Evolutionary conservation across 2,329 filamentous ascomycete species (phyloP).

Genomic region (Talaromyces sp.): DNA sequence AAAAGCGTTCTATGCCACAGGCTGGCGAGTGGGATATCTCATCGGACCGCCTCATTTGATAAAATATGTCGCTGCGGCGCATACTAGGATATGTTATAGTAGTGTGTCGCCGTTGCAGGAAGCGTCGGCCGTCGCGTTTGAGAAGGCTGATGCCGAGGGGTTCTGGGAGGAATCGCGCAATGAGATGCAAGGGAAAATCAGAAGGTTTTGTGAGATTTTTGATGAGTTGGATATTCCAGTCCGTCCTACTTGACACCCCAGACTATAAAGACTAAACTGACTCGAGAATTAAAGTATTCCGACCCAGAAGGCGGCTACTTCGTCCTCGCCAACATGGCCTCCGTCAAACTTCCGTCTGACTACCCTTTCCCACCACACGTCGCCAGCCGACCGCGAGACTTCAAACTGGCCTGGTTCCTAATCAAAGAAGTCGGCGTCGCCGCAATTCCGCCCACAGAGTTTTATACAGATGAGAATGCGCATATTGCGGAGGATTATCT

Average conservation of each 20-base stretch:
- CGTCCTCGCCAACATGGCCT: slow-evolving; percentile 87
- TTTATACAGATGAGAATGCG: slow-evolving; percentile 82
- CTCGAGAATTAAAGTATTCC: slow-evolving; percentile 56
- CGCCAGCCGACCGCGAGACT: slow-evolving; percentile 79
- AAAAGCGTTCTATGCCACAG: slow-evolving; percentile 97
- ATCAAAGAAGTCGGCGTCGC: slow-evolving; percentile 96
- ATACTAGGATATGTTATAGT: slow-evolving; percentile 94
- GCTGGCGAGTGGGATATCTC: slow-evolving; percentile 94
- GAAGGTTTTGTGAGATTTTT: slow-evolving; percentile 79
- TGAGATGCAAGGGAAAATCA: slow-evolving; percentile 89
- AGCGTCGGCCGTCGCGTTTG: slow-evolving; percentile 89
- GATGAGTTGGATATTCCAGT: slow-evolving; percentile 67
- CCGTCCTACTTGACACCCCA: neutral
- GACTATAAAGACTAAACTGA: neutral
- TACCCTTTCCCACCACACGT: slow-evolving; percentile 92
- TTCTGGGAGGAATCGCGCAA: slow-evolving; percentile 83
- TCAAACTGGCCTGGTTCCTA: slow-evolving; percentile 92
- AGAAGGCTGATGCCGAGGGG: slow-evolving; percentile 75
- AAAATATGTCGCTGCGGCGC: slow-evolving; percentile 85
- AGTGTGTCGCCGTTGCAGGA: slow-evolving; percentile 92
- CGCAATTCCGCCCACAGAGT: slow-evolving; percentile 93
- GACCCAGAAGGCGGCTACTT: slow-evolving; percentile 98
- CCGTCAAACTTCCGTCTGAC: slow-evolving; percentile 75
- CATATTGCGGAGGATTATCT: slow-evolving; percentile 90
- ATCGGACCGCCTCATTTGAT: slow-evolving; percentile 86